Evolutionary conservation across 495 filamentous ascomycete species (phyloP), one percentile per base, ranked within the genome.

Genomic region (Tuber borchii): DNA sequence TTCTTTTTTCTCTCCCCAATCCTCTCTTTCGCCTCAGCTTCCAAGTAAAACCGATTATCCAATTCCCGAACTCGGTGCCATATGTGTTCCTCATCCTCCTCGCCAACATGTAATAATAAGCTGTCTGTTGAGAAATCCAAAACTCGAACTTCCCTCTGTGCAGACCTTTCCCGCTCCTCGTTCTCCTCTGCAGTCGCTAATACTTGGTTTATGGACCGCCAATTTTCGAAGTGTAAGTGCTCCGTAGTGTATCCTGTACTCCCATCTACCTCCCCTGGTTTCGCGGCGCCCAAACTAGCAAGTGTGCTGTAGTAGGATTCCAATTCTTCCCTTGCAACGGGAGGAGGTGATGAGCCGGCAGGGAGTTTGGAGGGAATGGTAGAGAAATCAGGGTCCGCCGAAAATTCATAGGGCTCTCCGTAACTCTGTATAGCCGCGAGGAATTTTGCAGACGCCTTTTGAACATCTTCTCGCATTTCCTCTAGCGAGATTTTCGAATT

Each of bases 281-380:
- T 65, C 5, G 56, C 12, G 14, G 2, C 19, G 3, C 56, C 56
- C 56, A 65, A 34, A 34, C 12, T 34, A 8, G 56, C 56, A 34
- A 65, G 56, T 26, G 56, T 34, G 12, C 14, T 65, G 56, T 65
- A 65, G 26, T 65, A 65, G 56, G 14, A 65, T 65, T 65, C 56
- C 7, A 65, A 19, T 65, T 65, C 56, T 65, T 65, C 56, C 31
- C 26, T 34, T 34, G 56, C 12, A 65, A 65, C 26, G 10, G 14
- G 12, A 14, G 56, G 56, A 17, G 56, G 56, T 19, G 56, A 17
- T 16, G 56, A 65, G 14, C 26, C 56, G 12, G 56, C 56, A 2
- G 56, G 56, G 26, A 65, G 26, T 26, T 65, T 65, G 56, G 56
- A 65, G 56, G 56, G 56, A 65, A 65, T 65, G 56, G 56, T 65